Base-by-base conservation (phyloP, 768 basidiomycete species). In the Phaeotremella fagi region DNA sequence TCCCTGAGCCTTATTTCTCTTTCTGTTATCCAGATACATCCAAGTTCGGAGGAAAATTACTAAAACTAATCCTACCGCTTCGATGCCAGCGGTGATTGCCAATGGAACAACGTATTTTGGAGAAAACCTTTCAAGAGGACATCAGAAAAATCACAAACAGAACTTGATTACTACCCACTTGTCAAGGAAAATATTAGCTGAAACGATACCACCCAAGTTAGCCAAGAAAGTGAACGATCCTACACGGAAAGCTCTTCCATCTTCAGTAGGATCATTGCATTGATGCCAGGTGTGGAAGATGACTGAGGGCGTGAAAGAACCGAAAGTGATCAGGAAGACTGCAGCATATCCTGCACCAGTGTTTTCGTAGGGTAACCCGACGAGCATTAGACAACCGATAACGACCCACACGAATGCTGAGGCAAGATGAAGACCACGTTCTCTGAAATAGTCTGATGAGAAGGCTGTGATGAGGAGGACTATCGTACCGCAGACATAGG, bases 391-490 rank as follows among this genome's bases (percentile, higher is more conserved):
- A 28, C 26, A 31, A 7, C 47, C 47, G 47, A 48, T 37, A 24
- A 57, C 42, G 51, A 53, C 51, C 24, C 48, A 23, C 15, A 53
- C 45, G 22, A 53, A 52, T 37, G 56, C 50, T 18, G 51, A 51
- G 20, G 45, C 51, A 5, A 57, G 37, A 36, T 54, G 61, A 47
- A 52, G 36, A 15, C 48, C 41, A 25, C 55, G 57, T 31, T 58
- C 48, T 37, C 80, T 70, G 59, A 79, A 81, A 64, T 78, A 74
- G 57, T 81, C 80, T 1, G 80, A 81, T 4, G 80, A 80, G 60
- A 79, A 80, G 6, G 80, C 78, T 36, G 80, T 64, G 2, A 80
- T 61, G 14, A 82, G 64, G 3, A 78, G 77, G 1, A 79, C 77
- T 23, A 57, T 16, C 9, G 5, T 80, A 35, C 78, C 79, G 45